Evolutionary conservation across 1,284 basidiomycete genomes (phyloP).

Genomic region (Fomitopsis palustris): DNA sequence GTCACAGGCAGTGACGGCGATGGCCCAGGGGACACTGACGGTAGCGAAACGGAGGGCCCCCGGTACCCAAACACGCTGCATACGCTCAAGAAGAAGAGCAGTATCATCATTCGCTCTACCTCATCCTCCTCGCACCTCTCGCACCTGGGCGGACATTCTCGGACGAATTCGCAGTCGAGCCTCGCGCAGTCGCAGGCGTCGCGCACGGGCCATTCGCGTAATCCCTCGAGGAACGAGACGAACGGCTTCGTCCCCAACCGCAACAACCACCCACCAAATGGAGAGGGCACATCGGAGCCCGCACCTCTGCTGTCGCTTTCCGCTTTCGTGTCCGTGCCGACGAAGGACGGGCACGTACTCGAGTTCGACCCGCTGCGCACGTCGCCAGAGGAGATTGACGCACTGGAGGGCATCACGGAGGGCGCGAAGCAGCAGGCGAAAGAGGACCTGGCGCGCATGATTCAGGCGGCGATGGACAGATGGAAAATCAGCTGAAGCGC

Average conservation of each 20-base stretch:
- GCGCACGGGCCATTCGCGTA: conserved; percentile 39
- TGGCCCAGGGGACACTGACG: conserved; percentile 16
- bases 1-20: conserved; percentile 21
- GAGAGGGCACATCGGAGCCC: conserved; percentile 14
- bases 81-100: conserved; percentile 49
- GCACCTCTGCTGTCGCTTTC: conserved; percentile 14
- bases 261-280: conserved; percentile 22
- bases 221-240: conserved; percentile 32
- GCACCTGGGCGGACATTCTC: conserved; percentile 35
- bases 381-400: conserved; percentile 64
- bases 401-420: conserved; percentile 69
- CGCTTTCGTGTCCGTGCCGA: conserved; percentile 59
- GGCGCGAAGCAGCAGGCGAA: conserved; percentile 78
- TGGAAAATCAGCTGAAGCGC: conserved; percentile 50
- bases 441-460: conserved; percentile 66
- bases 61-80: conserved; percentile 17
- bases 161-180: conserved; percentile 47
- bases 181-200: conserved; percentile 27
- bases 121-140: conserved; percentile 47
- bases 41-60: conserved; percentile 12
- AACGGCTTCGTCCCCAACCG: conserved; percentile 9
- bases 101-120: conserved; percentile 61
- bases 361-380: conserved; percentile 76
- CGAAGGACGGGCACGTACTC: conserved; percentile 69
- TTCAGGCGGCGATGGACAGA: conserved; percentile 66